phyloP scores from a whole-genome alignment of 495 filamentous ascomycete genomes.

The Pseudoneurospora amorphoporcata region DNA sequence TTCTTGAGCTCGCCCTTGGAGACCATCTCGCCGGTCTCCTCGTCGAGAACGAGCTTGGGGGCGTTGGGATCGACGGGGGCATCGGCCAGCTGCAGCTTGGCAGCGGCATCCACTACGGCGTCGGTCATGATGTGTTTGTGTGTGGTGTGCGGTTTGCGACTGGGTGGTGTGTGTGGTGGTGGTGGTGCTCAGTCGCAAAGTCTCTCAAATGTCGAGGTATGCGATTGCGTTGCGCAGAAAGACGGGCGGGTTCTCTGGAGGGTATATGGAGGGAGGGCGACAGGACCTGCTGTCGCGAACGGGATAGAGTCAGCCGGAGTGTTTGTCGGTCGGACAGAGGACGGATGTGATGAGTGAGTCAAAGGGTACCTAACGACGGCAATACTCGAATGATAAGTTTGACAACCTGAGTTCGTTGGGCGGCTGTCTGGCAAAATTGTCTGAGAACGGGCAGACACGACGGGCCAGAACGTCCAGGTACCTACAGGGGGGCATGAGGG shows the following conservation, averaged over 20 bases:
- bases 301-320: not conserved
- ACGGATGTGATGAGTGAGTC: not conserved
- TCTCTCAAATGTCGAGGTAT: not conserved
- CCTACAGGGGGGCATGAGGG: not conserved
- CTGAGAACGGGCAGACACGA: not conserved
- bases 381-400: not conserved
- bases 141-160: not conserved
- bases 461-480: not conserved
- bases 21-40: constrained; percentile 57
- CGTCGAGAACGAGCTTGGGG: constrained; percentile 52
- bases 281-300: not conserved
- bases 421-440: not conserved
- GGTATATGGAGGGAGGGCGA: not conserved
- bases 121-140: constrained; percentile 40
- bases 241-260: not conserved
- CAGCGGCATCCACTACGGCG: constrained; percentile 37
- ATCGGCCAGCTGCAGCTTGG: constrained; percentile 51
- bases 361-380: not conserved
- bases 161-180: not conserved
- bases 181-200: not conserved
- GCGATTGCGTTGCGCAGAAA: not conserved
- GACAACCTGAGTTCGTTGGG: not conserved
- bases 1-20: constrained; percentile 60
- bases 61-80: constrained; percentile 39
- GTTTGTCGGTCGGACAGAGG: not conserved